Base-by-base conservation (phyloP, 768 basidiomycete genomes). In the Lanmaoa pseudosensibilis region DNA sequence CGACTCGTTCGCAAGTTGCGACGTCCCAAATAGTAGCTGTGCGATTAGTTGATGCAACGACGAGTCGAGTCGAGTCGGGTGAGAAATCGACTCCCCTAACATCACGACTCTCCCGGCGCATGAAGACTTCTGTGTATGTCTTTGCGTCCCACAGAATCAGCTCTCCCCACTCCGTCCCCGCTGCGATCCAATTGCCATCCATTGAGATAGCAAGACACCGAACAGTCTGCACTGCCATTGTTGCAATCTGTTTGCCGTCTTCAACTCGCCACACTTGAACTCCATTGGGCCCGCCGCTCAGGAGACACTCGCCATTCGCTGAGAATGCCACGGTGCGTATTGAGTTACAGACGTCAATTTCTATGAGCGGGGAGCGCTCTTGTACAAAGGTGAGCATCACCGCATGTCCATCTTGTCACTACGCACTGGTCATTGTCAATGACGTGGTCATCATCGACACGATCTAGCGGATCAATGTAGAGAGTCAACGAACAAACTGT, bases 181-280 rank as follows among this genome's bases (percentile, higher is more conserved):
- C 50, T 13, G 39, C 58, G n/a, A 59, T 59, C 39, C 46, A 56
- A 16, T 18, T n/a, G 9, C 48, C 48, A 12, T 58, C 44, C 5
- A 32, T 56, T 0, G 57, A 46, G 5, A 50, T 33, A 36, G 48
- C 49, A 5, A 58, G 32, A 46, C 33, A 46, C 5, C 1, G 2
- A 11, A 58, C 30, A 18, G 0, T 0, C 13, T 1, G 27, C 2
- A 0, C 11, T 8, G 13, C 4, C 16, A 25, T 32, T 4, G 15
- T 30, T 19, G 19, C 27, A n/a, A 41, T 11, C 16, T 21, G 3
- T 11, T 44, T 8, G 8, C 53, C 46, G 5, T 38, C 56, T 30
- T 15, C 10, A 2, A 30, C 19, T 36, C 21, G 27, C 51, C 50
- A 53, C 4, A 38, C 40, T 4, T 13, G 50, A 46, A 46, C 21